phyloP scores from a whole-genome alignment of 1,284 basidiomycete genomes.

The Puccinia hordei region DNA sequence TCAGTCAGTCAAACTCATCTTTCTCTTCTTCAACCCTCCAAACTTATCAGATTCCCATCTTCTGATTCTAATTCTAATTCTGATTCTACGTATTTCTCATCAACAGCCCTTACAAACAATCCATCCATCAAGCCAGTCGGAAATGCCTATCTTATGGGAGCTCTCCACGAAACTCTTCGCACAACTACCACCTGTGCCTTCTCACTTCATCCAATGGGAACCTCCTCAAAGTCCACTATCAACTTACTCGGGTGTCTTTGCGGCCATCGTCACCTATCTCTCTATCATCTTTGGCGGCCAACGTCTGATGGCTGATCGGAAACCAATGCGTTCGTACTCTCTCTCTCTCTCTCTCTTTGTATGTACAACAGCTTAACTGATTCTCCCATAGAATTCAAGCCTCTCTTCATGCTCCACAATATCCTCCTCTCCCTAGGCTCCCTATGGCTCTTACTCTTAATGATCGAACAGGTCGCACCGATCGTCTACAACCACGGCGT shows the following conservation, averaged over 20 bases:
- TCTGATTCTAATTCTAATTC: not conserved
- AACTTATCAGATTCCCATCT: not conserved
- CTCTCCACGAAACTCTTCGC: slow-evolving; percentile 20
- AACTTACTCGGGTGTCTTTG: slow-evolving; percentile 72
- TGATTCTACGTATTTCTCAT: too few relatives aligned
- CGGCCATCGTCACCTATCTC: slow-evolving; percentile 77
- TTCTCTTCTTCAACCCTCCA: not conserved
- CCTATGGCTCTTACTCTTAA: slow-evolving; percentile 75
- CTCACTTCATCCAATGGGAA: slow-evolving; percentile 65
- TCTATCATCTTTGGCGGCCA: slow-evolving; percentile 83
- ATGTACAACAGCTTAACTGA: not conserved
- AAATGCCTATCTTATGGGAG: slow-evolving; percentile 42
- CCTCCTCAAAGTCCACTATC: slow-evolving; percentile 76
- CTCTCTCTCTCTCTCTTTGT: not conserved
- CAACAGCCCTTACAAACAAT: too few relatives aligned
- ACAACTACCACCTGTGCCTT: slow-evolving; percentile 29
- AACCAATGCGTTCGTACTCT: slow-evolving; percentile 55
- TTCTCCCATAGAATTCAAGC: slow-evolving; percentile 68
- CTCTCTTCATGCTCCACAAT: slow-evolving; percentile 90
- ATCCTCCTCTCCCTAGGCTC: slow-evolving; percentile 81
- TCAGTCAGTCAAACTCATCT: not conserved
- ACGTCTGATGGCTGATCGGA: slow-evolving; percentile 72
- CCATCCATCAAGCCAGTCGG: not conserved
- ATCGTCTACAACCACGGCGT: slow-evolving; percentile 71
- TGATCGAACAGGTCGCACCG: slow-evolving; percentile 85